Evolutionary conservation across 1,139 yeast species (phyloP).

Genomic region (Kazachstania sp.): DNA sequence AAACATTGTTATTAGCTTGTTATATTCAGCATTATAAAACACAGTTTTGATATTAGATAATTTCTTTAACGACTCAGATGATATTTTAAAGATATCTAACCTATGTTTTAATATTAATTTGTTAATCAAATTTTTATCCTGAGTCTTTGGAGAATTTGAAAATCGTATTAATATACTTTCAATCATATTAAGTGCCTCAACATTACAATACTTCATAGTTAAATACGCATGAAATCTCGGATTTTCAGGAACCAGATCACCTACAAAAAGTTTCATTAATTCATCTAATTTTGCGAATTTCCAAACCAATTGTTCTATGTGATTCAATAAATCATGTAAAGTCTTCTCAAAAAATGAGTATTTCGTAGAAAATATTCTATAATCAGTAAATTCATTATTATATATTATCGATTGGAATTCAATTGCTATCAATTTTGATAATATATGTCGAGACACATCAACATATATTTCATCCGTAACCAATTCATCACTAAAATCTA

Average conservation of each 20-base stretch:
- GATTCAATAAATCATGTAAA: background rate
- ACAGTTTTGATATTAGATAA: background rate
- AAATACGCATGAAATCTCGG: background rate
- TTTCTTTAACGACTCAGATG: background rate
- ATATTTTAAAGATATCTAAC: background rate
- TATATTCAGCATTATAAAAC: background rate
- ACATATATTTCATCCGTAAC: constrained; percentile 1
- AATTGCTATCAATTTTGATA: constrained; percentile 7
- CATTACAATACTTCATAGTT: background rate
- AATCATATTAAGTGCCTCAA: background rate
- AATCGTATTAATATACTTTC: background rate
- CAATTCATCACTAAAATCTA: background rate
- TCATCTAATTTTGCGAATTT: background rate
- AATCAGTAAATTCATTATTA: constrained; percentile 11
- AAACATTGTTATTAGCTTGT: background rate
- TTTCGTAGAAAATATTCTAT: constrained; percentile 6
- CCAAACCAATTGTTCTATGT: background rate
- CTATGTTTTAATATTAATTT: background rate
- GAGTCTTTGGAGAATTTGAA: background rate
- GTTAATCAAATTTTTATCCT: background rate
- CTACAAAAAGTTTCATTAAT: background rate
- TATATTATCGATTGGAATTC: constrained; percentile 6
- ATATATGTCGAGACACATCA: constrained; percentile 7
- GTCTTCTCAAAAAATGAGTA: background rate
- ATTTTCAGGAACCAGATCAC: background rate